Percentiles rank a stretch among this genome's conserved stretches.
phyloP scores from a whole-genome alignment of 805 yeast genomes.

The Wickerhamiella domercqiae region DNA sequence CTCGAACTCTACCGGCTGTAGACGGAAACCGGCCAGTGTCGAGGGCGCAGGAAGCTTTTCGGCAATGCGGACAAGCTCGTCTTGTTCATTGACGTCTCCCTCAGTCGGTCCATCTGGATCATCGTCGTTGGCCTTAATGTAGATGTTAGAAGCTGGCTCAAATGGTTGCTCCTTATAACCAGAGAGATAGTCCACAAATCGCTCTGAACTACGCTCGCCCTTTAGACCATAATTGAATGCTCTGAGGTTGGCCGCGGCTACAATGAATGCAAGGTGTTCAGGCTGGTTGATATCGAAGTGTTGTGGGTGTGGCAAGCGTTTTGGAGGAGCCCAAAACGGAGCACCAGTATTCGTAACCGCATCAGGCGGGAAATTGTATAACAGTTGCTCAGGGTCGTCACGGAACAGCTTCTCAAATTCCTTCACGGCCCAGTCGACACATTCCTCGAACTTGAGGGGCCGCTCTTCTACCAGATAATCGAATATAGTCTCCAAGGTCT shows the following conservation, averaged over 20 bases:
- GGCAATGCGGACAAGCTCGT: conserved; percentile 33
- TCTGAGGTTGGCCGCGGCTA: conserved; percentile 80
- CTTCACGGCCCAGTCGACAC: conserved; percentile 86
- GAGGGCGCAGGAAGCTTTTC: conserved; percentile 79
- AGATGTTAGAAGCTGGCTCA: conserved; percentile 56
- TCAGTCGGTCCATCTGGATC: conserved; percentile 49
- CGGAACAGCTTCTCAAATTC: conserved; percentile 77
- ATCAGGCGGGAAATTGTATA: conserved; percentile 90
- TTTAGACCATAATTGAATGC: conserved; percentile 84
- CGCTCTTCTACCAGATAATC: conserved; percentile 58
- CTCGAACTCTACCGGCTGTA: conserved; percentile 86
- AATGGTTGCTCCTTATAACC: conserved; percentile 44
- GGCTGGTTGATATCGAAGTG: conserved; percentile 57
- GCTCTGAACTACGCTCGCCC: conserved; percentile 41
- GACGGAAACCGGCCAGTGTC: conserved; percentile 72
- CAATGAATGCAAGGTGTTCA: conserved; percentile 69
- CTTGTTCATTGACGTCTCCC: conserved; percentile 8
- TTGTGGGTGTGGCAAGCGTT: conserved; percentile 87
- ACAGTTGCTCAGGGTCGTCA: conserved; percentile 75
- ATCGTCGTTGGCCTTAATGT: conserved; percentile 80
- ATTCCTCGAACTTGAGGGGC: conserved; percentile 83
- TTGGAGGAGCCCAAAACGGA: conserved; percentile 96
- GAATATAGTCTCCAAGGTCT: conserved; percentile 60
- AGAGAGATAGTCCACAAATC: conserved; percentile 36
- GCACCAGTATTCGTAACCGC: conserved; percentile 81